Conservation (phyloP, 345 rosid species). For the Odontarrhena argentea region DNA sequence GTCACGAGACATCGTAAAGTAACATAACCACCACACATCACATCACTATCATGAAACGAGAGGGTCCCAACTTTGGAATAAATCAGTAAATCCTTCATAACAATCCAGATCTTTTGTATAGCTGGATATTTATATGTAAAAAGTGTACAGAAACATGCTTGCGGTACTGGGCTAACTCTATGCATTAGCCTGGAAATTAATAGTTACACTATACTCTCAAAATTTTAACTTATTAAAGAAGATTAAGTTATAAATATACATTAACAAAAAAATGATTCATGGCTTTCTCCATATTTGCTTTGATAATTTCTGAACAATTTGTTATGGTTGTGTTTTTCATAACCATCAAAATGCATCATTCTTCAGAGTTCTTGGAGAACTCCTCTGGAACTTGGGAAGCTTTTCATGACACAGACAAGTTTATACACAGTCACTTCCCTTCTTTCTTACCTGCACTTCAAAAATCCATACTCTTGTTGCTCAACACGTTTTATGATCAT, state of each 20-base stretch:
- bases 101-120: background rate
- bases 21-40: conserved; percentile 24
- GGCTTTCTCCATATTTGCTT: conserved; percentile 35
- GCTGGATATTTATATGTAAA: background rate
- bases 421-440: conserved; percentile 48
- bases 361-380: conserved; percentile 27
- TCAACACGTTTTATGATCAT: conserved; percentile 17
- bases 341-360: background rate
- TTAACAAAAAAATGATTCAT: background rate
- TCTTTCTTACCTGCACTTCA: conserved; percentile 55
- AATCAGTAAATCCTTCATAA: conserved; percentile 3
- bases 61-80: conserved; percentile 19
- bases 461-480: conserved; percentile 24
- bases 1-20: conserved; percentile 20
- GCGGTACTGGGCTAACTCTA: conserved; percentile 16
- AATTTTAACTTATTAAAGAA: conserved; percentile 1
- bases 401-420: conserved; percentile 24
- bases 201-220: conserved; percentile 12
- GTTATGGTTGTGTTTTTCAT: background rate
- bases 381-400: conserved; percentile 23
- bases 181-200: conserved; percentile 19
- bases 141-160: background rate
- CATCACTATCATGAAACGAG: conserved; percentile 26
- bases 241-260: conserved; percentile 15
- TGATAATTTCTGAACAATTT: conserved; percentile 23